A percentile compares a stretch with the other conserved stretches of the same genome.
Evolutionary conservation across 2,329 filamentous ascomycete genomes (phyloP).

Genomic region (Aspergillus sp.): DNA sequence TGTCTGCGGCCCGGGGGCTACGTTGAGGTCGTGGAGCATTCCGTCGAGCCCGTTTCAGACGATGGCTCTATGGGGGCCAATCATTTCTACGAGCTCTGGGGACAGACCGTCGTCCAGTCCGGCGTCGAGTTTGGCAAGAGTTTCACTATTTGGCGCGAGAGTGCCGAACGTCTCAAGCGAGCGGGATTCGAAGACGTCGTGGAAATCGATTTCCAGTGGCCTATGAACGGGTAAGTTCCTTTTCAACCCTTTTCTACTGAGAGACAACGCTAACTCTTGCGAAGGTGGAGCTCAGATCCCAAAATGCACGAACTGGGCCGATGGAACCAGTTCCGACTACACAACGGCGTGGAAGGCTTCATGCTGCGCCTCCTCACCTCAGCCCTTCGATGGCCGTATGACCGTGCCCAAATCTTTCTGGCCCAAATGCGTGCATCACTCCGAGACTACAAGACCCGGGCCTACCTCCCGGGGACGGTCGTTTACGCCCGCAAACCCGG

Average conservation of each 20-base stretch:
- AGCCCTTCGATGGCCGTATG: constrained; percentile 15
- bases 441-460: constrained; percentile 13
- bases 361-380: constrained; percentile 18
- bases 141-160: constrained; percentile 24
- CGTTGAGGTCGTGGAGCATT: constrained; percentile 35
- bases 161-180: constrained; percentile 11
- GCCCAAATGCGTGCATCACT: constrained; percentile 16
- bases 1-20: constrained; percentile 27
- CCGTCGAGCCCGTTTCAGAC: constrained; percentile 17
- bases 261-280: too few relatives aligned
- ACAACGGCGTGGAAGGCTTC: constrained; percentile 13
- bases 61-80: constrained; percentile 9
- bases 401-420: constrained; percentile 15
- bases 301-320: constrained; percentile 17
- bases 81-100: constrained; percentile 15
- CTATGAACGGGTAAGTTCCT: constrained; percentile 11
- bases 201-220: constrained; percentile 16
- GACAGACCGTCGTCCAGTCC: constrained; percentile 9
- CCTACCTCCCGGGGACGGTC: constrained; percentile 15
- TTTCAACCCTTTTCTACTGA: background rate
- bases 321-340: constrained; percentile 15
- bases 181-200: constrained; percentile 21
- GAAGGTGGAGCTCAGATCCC: constrained; percentile 13
- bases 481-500: constrained; percentile 14
- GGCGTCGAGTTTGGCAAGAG: constrained; percentile 16